A percentile compares a stretch with the other conserved stretches of the same genome.
phyloP scores from a whole-genome alignment of 495 filamentous ascomycete species.

The Cetradonia linearis region DNA sequence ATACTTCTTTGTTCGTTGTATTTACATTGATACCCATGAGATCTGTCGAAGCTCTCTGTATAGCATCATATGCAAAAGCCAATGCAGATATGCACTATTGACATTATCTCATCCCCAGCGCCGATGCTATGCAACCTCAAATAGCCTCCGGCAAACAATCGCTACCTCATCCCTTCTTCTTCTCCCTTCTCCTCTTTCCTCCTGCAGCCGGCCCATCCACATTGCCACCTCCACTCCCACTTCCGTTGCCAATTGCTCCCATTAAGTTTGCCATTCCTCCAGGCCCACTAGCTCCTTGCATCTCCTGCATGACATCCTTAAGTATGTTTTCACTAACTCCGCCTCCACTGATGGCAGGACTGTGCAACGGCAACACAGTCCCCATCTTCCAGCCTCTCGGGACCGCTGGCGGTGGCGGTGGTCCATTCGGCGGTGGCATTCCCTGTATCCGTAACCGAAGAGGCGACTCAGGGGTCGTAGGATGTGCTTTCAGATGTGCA shows the following conservation, averaged over 20 bases:
- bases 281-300: slow-evolving; percentile 45
- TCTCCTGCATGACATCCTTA: slow-evolving; percentile 95
- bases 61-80: neutral
- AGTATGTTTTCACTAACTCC: slow-evolving; percentile 94
- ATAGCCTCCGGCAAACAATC: neutral
- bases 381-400: slow-evolving; percentile 91
- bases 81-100: neutral
- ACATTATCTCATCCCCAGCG: neutral
- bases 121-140: slow-evolving; percentile 14
- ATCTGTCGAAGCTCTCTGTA: neutral
- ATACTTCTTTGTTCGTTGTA: neutral
- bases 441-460: slow-evolving; percentile 56
- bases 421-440: slow-evolving; percentile 54
- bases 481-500: slow-evolving; percentile 61
- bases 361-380: slow-evolving; percentile 72
- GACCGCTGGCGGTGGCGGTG: slow-evolving; percentile 59
- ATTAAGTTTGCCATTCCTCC: slow-evolving; percentile 72
- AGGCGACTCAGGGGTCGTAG: slow-evolving; percentile 58
- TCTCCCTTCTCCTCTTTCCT: slow-evolving; percentile 24
- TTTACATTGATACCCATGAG: slow-evolving; percentile 12
- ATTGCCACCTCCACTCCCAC: slow-evolving; percentile 13
- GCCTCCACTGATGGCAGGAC: slow-evolving; percentile 79
- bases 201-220: slow-evolving; percentile 16
- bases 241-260: slow-evolving; percentile 34
- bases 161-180: slow-evolving; percentile 11